Base-by-base conservation (phyloP, 805 yeast species). In the Saturnispora silvae region DNA sequence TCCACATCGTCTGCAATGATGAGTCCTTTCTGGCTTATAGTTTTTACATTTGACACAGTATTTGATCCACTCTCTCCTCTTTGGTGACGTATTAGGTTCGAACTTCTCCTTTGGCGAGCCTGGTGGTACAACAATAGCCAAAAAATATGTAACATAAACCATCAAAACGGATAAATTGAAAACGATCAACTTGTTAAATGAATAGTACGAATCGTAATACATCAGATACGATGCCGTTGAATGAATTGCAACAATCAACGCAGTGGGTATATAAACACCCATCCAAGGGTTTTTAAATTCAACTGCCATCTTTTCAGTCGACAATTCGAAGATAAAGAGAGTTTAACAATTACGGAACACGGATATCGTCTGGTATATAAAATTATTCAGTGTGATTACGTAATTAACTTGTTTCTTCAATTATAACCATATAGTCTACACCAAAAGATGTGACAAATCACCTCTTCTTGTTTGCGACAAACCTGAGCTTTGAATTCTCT, bases 1-100 rank as follows among this genome's bases (percentile, higher is more conserved):
- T n/a, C 70, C 64, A 51, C 94, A 84, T 1, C 73, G 68, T 48
- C 79, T 79, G 55, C 96, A 86, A 59, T 86, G 96, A 53, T 86
- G 96, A 4, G 84, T 52, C 42, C 96, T 60, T 50, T 79, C 89
- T 0, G 95, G 95, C 53, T 86, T 86, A 57, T 69, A 75, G 28
- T 55, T 58, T 28, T 75, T 47, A 56, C 96, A 86, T 53, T 82
- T 84, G 40, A 65, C 58, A 52, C 95, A 85, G 67, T 74, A 82
- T 45, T 76, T 65, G 42, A 60, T 62, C 87, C 85, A 78, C 27
- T 27, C 42, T n/a, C 18, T 25, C 4, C 27, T 18, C 1, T 34
- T 27, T 6, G 10, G 7, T 9, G 29, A 25, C 10, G 24, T 35
- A 20, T 45, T 65, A 3, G 54, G 68, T n/a, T 55, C 41, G 50